These are phyloP conservation scores for Penicillium simplicissimum DNA, from an alignment of 495 filamentous ascomycete species.

Conservation along the genomic window DNA sequence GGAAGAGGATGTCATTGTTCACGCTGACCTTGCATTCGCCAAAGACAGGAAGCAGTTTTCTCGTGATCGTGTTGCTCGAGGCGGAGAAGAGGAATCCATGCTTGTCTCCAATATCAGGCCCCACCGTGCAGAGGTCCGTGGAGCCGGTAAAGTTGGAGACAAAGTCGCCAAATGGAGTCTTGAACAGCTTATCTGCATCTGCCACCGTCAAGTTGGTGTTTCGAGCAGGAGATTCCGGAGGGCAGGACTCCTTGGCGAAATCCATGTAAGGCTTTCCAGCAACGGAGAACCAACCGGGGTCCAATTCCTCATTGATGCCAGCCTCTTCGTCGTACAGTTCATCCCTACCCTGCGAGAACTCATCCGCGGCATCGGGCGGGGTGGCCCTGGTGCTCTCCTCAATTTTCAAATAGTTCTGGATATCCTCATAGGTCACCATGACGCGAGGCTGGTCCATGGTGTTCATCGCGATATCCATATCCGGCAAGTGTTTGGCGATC, in stretches of 20 bases:
- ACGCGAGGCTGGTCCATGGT: conserved; percentile 69
- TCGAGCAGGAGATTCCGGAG: conserved; percentile 59
- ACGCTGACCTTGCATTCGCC: conserved; percentile 73
- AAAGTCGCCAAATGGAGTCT: conserved; percentile 50
- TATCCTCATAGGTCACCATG: conserved; percentile 65
- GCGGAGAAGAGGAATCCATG: conserved; percentile 74
- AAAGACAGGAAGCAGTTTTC: conserved; percentile 68
- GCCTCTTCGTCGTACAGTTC: conserved; percentile 27
- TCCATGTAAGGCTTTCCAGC: conserved; percentile 59
- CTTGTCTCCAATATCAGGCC: conserved; percentile 52
- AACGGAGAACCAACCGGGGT: conserved; percentile 26
- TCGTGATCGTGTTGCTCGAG: conserved; percentile 42
- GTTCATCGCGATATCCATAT: conserved; percentile 73
- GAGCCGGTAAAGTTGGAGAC: conserved; percentile 66
- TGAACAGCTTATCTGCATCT: conserved; percentile 37
- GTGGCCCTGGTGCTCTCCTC: conserved; percentile 53
- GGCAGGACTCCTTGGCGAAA: conserved; percentile 59
- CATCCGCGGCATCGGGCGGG: conserved; percentile 30
- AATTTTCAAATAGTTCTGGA: conserved; percentile 55
- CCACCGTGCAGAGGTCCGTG: conserved; percentile 63
- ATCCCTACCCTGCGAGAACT: conserved; percentile 38
- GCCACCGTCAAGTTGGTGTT: conserved; percentile 38
- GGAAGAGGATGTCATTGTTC: conserved; percentile 80
- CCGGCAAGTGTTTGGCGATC: conserved; percentile 61
- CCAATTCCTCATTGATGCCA: conserved; percentile 16